Conservation (phyloP, 164 flowering plant genomes). For the Akebia trifoliata region DNA sequence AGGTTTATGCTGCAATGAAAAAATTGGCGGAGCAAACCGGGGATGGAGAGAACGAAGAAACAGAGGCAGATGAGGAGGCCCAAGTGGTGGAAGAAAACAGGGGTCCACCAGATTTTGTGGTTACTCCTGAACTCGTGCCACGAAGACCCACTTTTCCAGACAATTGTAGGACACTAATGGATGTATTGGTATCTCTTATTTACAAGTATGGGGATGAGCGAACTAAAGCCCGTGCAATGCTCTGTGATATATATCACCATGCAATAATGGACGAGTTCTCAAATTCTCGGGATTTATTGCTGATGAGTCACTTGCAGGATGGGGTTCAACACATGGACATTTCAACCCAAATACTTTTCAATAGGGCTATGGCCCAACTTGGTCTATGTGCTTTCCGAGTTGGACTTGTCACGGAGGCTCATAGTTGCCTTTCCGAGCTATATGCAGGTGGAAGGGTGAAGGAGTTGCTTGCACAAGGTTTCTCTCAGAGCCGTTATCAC, state of each 20-base stretch:
- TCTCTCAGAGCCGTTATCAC: conserved; percentile 87
- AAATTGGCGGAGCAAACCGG: conserved; percentile 60
- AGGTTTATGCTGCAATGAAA: conserved; percentile 94
- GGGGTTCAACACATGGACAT: conserved; percentile 82
- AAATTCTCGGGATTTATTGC: conserved; percentile 69
- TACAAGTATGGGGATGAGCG: conserved; percentile 92
- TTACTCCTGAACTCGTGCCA: conserved; percentile 70
- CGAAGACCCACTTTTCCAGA: conserved; percentile 82
- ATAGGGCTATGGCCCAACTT: conserved; percentile 95
- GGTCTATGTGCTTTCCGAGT: conserved; percentile 86
- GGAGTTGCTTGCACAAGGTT: conserved; percentile 94
- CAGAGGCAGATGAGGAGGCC: conserved; percentile 40
- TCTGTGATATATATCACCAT: conserved; percentile 95
- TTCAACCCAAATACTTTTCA: conserved; percentile 81
- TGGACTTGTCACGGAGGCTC: conserved; percentile 66
- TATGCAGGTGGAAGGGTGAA: conserved; percentile 93
- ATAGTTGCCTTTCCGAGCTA: conserved; percentile 82
- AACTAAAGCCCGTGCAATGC: conserved; percentile 96
- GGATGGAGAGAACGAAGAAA: conserved; percentile 37
- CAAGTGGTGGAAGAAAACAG: conserved; percentile 44
- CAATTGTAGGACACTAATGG: conserved; percentile 71
- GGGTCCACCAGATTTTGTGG: conserved; percentile 69
- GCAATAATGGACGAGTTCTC: conserved; percentile 79
- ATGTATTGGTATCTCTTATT: conserved; percentile 68
- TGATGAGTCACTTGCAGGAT: conserved; percentile 97